Percentiles rank a stretch among this genome's conserved stretches.
Conservation (phyloP, 345 rosid species). For the Eucalyptus camaldulensis region DNA sequence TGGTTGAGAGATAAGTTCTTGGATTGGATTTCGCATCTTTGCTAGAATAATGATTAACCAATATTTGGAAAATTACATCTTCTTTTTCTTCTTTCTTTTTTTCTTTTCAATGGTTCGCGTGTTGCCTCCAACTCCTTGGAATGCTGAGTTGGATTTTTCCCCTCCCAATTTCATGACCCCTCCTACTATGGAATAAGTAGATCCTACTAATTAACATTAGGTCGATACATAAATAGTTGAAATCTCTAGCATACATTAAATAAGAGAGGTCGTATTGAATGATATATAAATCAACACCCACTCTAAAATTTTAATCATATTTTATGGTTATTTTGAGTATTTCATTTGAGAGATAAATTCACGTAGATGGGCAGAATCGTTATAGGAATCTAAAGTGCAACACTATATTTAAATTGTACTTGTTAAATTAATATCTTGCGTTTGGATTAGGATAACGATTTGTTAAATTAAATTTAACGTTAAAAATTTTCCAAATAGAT, state of each 20-base stretch:
- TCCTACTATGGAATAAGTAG: neutral
- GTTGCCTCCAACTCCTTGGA: neutral
- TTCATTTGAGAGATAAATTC: neutral
- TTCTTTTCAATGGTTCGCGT: neutral
- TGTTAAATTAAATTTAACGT: no score
- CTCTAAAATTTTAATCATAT: no score
- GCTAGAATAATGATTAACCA: neutral
- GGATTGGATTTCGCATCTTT: neutral
- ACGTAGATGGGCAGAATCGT: rapidly evolving
- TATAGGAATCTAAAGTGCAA: neutral
- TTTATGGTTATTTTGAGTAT: neutral
- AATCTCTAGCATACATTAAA: neutral
- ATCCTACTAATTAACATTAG: neutral
- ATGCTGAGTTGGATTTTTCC: neutral
- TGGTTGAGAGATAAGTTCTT: neutral
- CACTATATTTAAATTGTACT: neutral
- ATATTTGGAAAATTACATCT: neutral
- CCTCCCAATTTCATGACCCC: neutral
- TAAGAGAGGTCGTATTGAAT: neutral
- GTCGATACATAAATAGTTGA: neutral
- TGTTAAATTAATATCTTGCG: no score
- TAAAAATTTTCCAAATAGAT: no score
- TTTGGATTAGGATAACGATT: no score
- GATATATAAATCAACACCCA: no score
- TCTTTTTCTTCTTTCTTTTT: neutral